Evolutionary conservation across 2,329 filamentous ascomycete species (phyloP), one percentile per base, ranked within the genome.

Genomic region (Pseudocercospora crystallina): DNA sequence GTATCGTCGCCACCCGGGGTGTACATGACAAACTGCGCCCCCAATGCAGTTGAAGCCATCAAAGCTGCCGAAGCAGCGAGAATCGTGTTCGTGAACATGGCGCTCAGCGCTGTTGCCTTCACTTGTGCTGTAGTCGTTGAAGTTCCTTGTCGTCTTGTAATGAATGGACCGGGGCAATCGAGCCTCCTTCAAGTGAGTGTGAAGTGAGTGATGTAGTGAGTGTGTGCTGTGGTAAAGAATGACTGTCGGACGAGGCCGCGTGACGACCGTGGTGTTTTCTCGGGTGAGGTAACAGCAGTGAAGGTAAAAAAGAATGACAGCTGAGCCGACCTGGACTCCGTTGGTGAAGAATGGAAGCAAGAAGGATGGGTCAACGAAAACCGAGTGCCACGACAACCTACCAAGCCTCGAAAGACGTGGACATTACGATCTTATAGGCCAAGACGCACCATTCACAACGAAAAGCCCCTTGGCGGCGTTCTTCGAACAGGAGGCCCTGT

Each of bases 21-120:
- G 46, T 65, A 65, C 50, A 63, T 57, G 13, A 65, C 63, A 37
- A 65, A 64, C 40, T 64, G 62, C 17, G 55, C 36, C 13, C 56
- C 60, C 34, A 45, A 30, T 5, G 49, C 51, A 29, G 47, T 44
- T 5, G 58, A 56, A 15, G 51, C 43, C 40, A 61, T 30, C n/a
- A 47, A 39, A 39, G 59, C 59, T 29, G 52, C 49, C 20, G 20
- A 26, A 35, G 51, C 48, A 34, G 46, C 55, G 26, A 56, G 33
- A 29, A 54, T 42, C 12, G 33, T 43, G 20, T 30, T 32, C 31
- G 35, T 47, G 11, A 47, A 30, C 49, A 47, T 51, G 30, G 43
- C 43, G 43, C 43, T 13, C 43, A 11, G 33, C 43, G 43, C 43
- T 37, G 36, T 45, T 31, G 38, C 31, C 46, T 42, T 49, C 46